Evolutionary conservation across 116 monocot species (phyloP).

Genomic region (Trichopus zeylanicus): DNA sequence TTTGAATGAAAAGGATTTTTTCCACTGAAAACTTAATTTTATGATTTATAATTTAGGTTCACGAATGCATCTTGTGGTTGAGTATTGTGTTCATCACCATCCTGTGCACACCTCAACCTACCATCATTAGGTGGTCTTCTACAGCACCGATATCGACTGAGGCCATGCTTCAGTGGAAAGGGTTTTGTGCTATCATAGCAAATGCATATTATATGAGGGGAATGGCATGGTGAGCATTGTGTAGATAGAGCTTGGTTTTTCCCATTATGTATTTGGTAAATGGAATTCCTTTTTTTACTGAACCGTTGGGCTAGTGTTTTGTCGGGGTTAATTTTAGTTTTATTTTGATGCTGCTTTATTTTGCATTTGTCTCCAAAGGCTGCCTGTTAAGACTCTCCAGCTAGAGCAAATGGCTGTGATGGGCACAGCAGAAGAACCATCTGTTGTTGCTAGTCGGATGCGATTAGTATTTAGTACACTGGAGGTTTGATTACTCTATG

Average conservation of each 20-base stretch:
- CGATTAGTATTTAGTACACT: constrained; percentile 78
- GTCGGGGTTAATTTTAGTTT: no score
- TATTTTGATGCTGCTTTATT: background rate
- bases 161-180: constrained; percentile 82
- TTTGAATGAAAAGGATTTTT: background rate
- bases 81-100: constrained; percentile 92
- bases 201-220: constrained; percentile 89
- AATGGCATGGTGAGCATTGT: constrained; percentile 76
- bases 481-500: constrained; percentile 39
- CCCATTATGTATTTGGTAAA: background rate
- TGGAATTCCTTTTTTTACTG: background rate
- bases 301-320: no score
- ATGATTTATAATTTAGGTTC: constrained; percentile 32
- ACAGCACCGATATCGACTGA: constrained; percentile 58
- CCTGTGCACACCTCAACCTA: constrained; percentile 86
- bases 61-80: constrained; percentile 85
- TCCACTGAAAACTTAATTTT: background rate
- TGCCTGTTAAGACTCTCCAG: constrained; percentile 85
- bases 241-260: background rate
- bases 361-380: constrained; percentile 32
- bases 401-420: constrained; percentile 81
- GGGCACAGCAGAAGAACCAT: constrained; percentile 75
- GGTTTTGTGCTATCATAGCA: constrained; percentile 85
- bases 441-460: constrained; percentile 87
- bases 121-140: constrained; percentile 80